phyloP scores from a whole-genome alignment of 306 rosid genomes.

The Gynostemma pentaphyllum region DNA sequence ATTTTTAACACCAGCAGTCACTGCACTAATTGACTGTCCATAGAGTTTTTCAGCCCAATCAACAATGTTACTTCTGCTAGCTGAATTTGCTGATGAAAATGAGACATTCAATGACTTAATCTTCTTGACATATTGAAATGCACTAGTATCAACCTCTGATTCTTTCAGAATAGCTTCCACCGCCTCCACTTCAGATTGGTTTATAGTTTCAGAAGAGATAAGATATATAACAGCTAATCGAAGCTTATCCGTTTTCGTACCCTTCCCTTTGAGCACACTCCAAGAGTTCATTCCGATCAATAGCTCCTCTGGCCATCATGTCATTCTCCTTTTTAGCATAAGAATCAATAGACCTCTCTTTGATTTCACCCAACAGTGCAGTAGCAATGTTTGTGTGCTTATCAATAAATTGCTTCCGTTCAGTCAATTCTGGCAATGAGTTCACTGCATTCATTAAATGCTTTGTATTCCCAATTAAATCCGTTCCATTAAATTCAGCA shows the following conservation, averaged over 20 bases:
- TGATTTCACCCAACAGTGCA: slow-evolving; percentile 79
- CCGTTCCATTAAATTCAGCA: slow-evolving; percentile 84
- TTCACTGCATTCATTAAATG: slow-evolving; percentile 98
- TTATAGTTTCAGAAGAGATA: slow-evolving; percentile 71
- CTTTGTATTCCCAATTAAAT: slow-evolving; percentile 89
- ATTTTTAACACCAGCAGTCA: slow-evolving; percentile 94
- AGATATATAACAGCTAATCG: slow-evolving; percentile 86
- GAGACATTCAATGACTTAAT: slow-evolving; percentile 82
- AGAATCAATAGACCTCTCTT: slow-evolving; percentile 90
- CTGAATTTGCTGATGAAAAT: slow-evolving; percentile 79
- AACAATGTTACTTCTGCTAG: slow-evolving; percentile 84
- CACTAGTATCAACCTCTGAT: slow-evolving; percentile 74
- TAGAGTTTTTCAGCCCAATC: slow-evolving; percentile 98
- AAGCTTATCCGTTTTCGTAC: slow-evolving; percentile 79
- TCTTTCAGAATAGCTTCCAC: slow-evolving; percentile 83
- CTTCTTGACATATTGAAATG: slow-evolving; percentile 94
- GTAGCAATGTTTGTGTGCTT: slow-evolving; percentile 97
- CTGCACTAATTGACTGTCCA: slow-evolving; percentile 87
- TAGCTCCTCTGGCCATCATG: slow-evolving; percentile 80
- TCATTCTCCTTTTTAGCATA: slow-evolving; percentile 91
- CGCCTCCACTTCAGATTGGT: slow-evolving; percentile 74
- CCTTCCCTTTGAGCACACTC: slow-evolving; percentile 73
- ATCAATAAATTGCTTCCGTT: slow-evolving; percentile 86
- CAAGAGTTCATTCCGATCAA: slow-evolving; percentile 68
- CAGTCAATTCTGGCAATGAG: slow-evolving; percentile 89